Base-by-base conservation (phyloP, 1,139 yeast genomes). In the Geotrichum klebahnii region DNA sequence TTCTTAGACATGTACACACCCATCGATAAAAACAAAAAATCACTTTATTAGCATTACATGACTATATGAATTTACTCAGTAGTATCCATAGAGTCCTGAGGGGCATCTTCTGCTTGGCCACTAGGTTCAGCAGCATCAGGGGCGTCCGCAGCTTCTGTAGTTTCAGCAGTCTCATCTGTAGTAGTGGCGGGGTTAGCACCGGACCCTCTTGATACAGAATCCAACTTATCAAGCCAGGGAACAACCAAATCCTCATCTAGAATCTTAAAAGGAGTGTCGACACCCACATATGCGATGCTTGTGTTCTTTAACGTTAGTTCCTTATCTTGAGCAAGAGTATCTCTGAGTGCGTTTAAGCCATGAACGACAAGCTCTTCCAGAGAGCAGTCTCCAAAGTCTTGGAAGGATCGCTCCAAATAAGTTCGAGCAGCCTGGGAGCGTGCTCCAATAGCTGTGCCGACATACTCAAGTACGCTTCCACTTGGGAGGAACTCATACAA, bases 381-480 rank as follows among this genome's bases (percentile, higher is more conserved):
- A 10, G 78, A 67, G 8, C 83, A 78, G 34, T 76, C 72, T 34
- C 81, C 74, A 61, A 87, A 85, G 37, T 75, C 73, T 32, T 85
- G 89, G 65, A 82, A 76, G 56, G 83, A 82, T 66, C 96, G 81
- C 69, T 92, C 98, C 65, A 94, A 73, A 63, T 89, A 92, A 1
- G 99, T 92, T 71, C 96, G 80, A 14, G 97, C 97, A 44, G 97
- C 97, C 71, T 92, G 99, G 1, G 97, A 89, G 65, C 99, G 80
- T 14, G 99, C 98, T 45, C 99, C 99, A 65, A 92, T 89, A 39
- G 98, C 96, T 9, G 97, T 84, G 36, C 96, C 98, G 59, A 76
- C 80, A 66, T 90, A 86, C 67, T 92, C 97, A 64, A 89, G 75
- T 22, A 85, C 95, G 28, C 94, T 83, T 3, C 99, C 99, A 9